Conservation (phyloP, 176 grass and related monocot genomes). For the maize (Zea mays) region Zm-B73-REFERENCE-NAM-5.0 NC_050104.1:143560001-143560500, state of each 20-base stretch:
- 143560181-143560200: neutral
- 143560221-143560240: slow-evolving; percentile 3
- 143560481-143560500: slow-evolving; percentile 11
- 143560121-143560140: neutral
- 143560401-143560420: neutral
- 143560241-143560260: neutral
- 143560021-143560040: neutral
- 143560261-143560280: neutral
- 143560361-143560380: neutral
- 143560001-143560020: neutral
- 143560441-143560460: neutral
- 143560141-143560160: neutral
- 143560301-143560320: neutral
- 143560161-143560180: neutral
- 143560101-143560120: slow-evolving; percentile 13
- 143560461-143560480: neutral
- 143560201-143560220: neutral
- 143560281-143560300: neutral
- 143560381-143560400: slow-evolving; percentile 25
- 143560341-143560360: slow-evolving; percentile 8
- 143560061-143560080: neutral
- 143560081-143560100: neutral
- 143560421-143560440: slow-evolving; percentile 6
- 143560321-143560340: slow-evolving; percentile 6
- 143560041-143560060: neutral